A percentile compares a stretch with the other conserved stretches of the same genome.
Conservation (phyloP, 768 basidiomycete species). For the Rhodocollybia butyracea region DNA sequence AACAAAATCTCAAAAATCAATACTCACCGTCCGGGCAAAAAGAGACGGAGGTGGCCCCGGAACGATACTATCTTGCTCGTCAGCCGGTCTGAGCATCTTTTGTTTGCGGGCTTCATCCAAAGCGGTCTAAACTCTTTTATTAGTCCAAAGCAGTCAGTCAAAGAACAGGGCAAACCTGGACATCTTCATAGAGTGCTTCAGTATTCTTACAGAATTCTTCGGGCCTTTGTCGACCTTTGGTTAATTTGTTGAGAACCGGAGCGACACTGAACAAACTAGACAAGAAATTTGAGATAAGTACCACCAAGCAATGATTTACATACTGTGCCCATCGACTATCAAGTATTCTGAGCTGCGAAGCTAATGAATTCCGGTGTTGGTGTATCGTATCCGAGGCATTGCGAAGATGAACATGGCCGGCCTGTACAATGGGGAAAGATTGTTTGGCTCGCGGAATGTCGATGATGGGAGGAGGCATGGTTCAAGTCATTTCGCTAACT, state of each 20-base stretch:
- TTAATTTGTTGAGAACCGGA: slow-evolving; percentile 12
- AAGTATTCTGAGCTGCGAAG: slow-evolving; percentile 1
- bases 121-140: not conserved
- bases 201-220: slow-evolving; percentile 12
- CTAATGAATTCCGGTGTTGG: slow-evolving; percentile 12
- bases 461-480: not conserved
- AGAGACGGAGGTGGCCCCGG: slow-evolving; percentile 2
- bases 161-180: slow-evolving; percentile 5
- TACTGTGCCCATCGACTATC: slow-evolving; percentile 15
- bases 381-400: slow-evolving; percentile 12
- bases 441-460: not conserved
- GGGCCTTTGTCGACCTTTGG: slow-evolving; percentile 13
- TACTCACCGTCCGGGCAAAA: not conserved
- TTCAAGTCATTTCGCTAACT: not conserved
- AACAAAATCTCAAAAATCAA: not conserved
- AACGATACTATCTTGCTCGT: slow-evolving; percentile 4
- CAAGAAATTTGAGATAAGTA: not conserved
- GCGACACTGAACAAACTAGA: slow-evolving; percentile 12
- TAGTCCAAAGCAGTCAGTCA: not conserved
- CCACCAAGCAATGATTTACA: not conserved
- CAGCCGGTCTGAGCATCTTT: not conserved
- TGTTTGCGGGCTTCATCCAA: not conserved
- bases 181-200: slow-evolving; percentile 8
- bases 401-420: slow-evolving; percentile 10
- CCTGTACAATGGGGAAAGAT: slow-evolving; percentile 5